These are phyloP conservation scores for Fusarium haematococcum DNA, from an alignment of 2,329 filamentous ascomycete species.

Conservation along the genomic window DNA sequence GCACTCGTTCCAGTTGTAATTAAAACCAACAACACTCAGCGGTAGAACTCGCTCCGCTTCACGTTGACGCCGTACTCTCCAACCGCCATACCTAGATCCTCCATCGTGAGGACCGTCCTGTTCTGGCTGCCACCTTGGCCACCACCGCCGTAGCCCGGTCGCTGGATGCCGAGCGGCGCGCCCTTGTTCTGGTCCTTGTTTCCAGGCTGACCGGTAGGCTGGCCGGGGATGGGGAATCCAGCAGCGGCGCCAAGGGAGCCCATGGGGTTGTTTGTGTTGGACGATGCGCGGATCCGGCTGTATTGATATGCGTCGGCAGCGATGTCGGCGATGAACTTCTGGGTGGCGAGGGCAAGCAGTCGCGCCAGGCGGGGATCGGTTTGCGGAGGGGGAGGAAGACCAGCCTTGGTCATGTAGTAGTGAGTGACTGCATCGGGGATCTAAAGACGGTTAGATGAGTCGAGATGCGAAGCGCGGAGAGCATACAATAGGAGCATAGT, in stretches of 20 bases:
- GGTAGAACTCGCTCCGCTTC: constrained; percentile 96
- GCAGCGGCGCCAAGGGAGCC: constrained; percentile 83
- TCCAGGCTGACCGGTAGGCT: constrained; percentile 67
- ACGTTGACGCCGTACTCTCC: constrained; percentile 98
- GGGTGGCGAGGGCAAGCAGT: constrained; percentile 94
- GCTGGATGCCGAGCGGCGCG: constrained; percentile 77
- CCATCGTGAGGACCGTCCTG: constrained; percentile 96
- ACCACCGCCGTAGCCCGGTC: constrained; percentile 86
- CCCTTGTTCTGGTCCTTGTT: constrained; percentile 68
- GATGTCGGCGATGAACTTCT: constrained; percentile 98
- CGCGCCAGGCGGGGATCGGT: constrained; percentile 92
- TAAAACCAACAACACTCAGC: constrained; percentile 58
- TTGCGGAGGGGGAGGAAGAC: constrained; percentile 90
- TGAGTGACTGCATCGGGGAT: constrained; percentile 98
- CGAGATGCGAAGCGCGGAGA: not conserved
- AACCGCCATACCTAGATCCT: constrained; percentile 97
- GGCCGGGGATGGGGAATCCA: constrained; percentile 74
- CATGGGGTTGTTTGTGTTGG: constrained; percentile 90
- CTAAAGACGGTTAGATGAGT: constrained; percentile 48
- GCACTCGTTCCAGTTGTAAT: constrained; percentile 15
- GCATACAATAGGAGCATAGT: constrained; percentile 94
- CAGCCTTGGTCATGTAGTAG: constrained; percentile 97
- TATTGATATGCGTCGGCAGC: constrained; percentile 98
- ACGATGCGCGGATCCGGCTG: constrained; percentile 92
- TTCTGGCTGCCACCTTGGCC: constrained; percentile 91